phyloP scores from a whole-genome alignment of 2,329 filamentous ascomycete genomes.

The Ambrosiella beaveri region DNA sequence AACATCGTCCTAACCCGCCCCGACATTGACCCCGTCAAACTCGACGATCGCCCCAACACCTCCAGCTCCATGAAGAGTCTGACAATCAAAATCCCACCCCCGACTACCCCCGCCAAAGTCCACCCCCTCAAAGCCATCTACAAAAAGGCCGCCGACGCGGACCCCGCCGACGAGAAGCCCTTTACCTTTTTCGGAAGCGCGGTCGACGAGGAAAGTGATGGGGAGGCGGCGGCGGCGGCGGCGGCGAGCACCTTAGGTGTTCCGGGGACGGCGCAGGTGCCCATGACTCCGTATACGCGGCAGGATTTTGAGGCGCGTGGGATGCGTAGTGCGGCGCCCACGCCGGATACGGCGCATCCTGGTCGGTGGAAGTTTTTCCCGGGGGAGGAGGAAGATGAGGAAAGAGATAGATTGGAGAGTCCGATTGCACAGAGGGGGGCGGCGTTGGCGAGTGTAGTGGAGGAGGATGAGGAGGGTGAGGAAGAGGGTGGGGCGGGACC shows the following conservation, averaged over 20 bases:
- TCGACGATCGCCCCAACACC: conserved; percentile 25
- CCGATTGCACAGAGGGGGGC: conserved; percentile 2
- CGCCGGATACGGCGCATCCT: conserved; percentile 77
- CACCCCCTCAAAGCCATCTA: conserved; percentile 88
- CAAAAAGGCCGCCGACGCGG: conserved; percentile 39
- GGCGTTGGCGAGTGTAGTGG: conserved; percentile 3
- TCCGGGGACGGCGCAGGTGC: conserved; percentile 24
- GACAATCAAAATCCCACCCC: conserved; percentile 36
- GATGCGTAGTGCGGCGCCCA: conserved; percentile 78
- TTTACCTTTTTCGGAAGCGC: conserved; percentile 63
- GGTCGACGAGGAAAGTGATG: conserved; percentile 27
- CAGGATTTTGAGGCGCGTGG: conserved; percentile 60
- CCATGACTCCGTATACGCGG: conserved; percentile 69
- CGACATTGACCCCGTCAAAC: conserved; percentile 8
- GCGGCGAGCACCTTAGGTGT: background rate
- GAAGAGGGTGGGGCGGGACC: conserved; percentile 6
- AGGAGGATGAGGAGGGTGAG: conserved; percentile 17
- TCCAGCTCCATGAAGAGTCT: conserved; percentile 33
- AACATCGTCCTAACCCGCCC: background rate
- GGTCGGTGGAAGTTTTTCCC: conserved; percentile 45
- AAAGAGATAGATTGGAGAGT: conserved; percentile 17
- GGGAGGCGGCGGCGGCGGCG: conserved; percentile 19
- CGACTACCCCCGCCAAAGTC: conserved; percentile 34
- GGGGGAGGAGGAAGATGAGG: conserved; percentile 27
- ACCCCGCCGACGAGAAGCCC: conserved; percentile 21